A percentile compares a stretch with the other conserved stretches of the same genome.
These are phyloP conservation scores for Fusarium falciforme DNA, from an alignment of 2,329 filamentous ascomycete genomes.

Conservation along the genomic window DNA sequence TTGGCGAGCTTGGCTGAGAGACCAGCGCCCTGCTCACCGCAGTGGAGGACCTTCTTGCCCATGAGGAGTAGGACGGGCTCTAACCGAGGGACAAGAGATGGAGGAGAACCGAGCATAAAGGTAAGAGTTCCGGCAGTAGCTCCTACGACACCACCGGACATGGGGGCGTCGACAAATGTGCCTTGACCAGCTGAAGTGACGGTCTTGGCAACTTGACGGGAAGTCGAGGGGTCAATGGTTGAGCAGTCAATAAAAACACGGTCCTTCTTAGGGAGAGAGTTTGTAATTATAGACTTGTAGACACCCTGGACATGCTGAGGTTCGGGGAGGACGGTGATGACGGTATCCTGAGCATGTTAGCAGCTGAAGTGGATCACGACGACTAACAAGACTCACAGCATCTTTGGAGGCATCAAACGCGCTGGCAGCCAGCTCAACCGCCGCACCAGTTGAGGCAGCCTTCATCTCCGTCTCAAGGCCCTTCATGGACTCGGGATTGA, in stretches of 20 bases:
- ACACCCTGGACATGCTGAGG: slow-evolving; percentile 88
- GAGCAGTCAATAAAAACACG: slow-evolving; percentile 95
- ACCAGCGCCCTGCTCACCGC: slow-evolving; percentile 85
- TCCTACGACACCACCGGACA: slow-evolving; percentile 96
- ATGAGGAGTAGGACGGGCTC: slow-evolving; percentile 80
- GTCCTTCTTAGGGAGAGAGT: slow-evolving; percentile 62
- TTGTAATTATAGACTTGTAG: slow-evolving; percentile 79
- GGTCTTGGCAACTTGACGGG: slow-evolving; percentile 77
- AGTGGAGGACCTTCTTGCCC: slow-evolving; percentile 87
- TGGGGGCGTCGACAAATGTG: slow-evolving; percentile 91
- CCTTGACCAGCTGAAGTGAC: slow-evolving; percentile 75
- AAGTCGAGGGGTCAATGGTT: slow-evolving; percentile 92
- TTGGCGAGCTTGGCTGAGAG: slow-evolving; percentile 95
- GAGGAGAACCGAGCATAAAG: slow-evolving; percentile 89
- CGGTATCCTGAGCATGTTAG: slow-evolving; percentile 71
- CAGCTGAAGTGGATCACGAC: neutral
- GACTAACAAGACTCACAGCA: slow-evolving; percentile 57
- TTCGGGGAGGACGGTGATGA: slow-evolving; percentile 91
- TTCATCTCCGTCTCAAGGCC: slow-evolving; percentile 62
- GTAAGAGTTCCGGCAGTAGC: slow-evolving; percentile 88
- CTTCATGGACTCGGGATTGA: slow-evolving; percentile 62
- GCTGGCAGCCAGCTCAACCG: slow-evolving; percentile 57
- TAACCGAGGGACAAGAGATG: slow-evolving; percentile 70
- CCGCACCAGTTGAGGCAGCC: slow-evolving; percentile 57
- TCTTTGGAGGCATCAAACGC: slow-evolving; percentile 62